Evolutionary conservation across 805 yeast genomes (phyloP), one percentile per base, ranked within the genome.

Genomic region (Candida methanosorbosa): DNA sequence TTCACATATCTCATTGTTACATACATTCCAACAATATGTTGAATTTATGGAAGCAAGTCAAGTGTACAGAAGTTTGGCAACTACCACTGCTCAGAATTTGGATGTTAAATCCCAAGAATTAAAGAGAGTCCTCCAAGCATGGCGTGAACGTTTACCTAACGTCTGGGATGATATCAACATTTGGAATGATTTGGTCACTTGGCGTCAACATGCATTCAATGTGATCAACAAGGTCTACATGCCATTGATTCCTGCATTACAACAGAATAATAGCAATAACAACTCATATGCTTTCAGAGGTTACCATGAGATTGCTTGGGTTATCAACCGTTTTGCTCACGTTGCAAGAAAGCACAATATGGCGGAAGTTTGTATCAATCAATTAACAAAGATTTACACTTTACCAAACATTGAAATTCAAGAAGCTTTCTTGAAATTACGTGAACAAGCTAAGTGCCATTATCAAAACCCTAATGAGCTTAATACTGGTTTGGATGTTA

Each of bases 251-350:
- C 94, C 95, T 1, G 76, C 85, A 2, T 54, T 85, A 24, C 95
- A 85, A 48, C 86, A 81, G 41, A 74, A 78, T 29, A 71, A 63
- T 44, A 77, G 78, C 31, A 79, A 77, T 46, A 83, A 84, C 21
- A 85, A 86, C 53, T 87, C 97, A 1, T 88, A 87, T 52, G 97
- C 96, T 1, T 94, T 90, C 59, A 71, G 98, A 44, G 99, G 99
- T 1, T 92, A 85, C 61, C 99, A 92, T 56, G 99, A 92, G 59
- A 86, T 90, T 56, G 98, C 98, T 0, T 94, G 98, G 97, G 95
- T 92, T 7, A 90, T 92, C 50, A 92, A 92, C 59, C 64, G 97
- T 35, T 92, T 92, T 66, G 98, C 99, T 0, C 98, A 92, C 62
- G 97, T 94, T 36, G 97, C 98, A 0, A 73, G 98, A 43, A 86